Evolutionary conservation across 768 basidiomycete species (phyloP), one percentile per base, ranked within the genome.

Genomic region (Lactarius pseudohatsudake): DNA sequence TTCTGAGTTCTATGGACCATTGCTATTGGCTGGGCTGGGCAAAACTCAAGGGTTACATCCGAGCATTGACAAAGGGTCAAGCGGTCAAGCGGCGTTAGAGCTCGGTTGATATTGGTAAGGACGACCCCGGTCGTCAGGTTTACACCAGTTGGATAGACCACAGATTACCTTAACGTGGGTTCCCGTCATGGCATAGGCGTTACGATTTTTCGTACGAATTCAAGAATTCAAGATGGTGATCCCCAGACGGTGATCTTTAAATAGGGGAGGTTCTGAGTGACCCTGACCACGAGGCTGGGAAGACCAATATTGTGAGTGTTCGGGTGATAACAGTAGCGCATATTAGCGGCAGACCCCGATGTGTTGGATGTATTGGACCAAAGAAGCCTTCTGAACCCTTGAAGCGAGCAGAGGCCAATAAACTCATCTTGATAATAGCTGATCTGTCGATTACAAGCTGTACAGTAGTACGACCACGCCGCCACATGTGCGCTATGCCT

Each of bases 81-180:
- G 50, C 57, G 8, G 61, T 11, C 18, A 36, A 40, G 57, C 50
- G 65, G 61, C 45, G 28, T 43, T 62, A 50, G 41, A 32, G 32
- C 32, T 62, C 36, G 16, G 47, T 58, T 64, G 56, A 57, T 18
- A 65, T 30, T 22, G 54, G 32, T 3, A 38, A 47, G 34, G 54
- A 60, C 40, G 54, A 26, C 38, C 61, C 55, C 16, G 30, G 60
- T 66, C 43, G 43, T 16, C 45, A 50, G 20, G 65, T 50, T 62
- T 66, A 22, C n/a, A 36, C 61, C 36, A n/a, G 59, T 41, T 61
- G 45, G 56, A 50, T 62, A 58, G 43, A 30, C 18, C 16, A 20
- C 55, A 34, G 18, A 56, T 34, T 56, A n/a, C 50, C 50, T 15
- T 56, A 32, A 50, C 22, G 22, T 50, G 9, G 5, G 10, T 57